These are phyloP conservation scores for Delitschia confertaspora DNA, from an alignment of 495 filamentous ascomycete genomes.

Conservation along the genomic window DNA sequence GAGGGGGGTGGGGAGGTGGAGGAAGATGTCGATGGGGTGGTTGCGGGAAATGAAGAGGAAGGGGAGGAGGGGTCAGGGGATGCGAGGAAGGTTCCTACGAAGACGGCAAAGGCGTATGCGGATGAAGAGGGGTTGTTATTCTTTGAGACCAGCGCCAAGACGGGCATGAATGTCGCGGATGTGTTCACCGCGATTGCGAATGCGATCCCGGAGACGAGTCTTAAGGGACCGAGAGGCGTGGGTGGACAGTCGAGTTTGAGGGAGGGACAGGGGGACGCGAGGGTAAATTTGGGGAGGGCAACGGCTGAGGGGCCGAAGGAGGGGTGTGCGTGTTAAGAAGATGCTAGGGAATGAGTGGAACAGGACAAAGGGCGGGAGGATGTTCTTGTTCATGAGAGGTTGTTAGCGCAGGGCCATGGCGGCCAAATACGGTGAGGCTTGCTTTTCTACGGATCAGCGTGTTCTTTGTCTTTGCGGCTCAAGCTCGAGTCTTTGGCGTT, in stretches of 20 bases:
- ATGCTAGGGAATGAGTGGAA: not conserved
- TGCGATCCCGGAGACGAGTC: constrained; percentile 87
- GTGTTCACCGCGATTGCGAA: constrained; percentile 99
- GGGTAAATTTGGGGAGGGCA: constrained; percentile 60
- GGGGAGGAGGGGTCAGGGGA: constrained; percentile 45
- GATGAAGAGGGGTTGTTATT: constrained; percentile 90
- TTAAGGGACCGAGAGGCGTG: constrained; percentile 72
- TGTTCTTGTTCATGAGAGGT: not conserved
- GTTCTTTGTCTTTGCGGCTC: no score
- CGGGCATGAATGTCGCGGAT: constrained; percentile 82
- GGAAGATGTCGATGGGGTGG: constrained; percentile 24
- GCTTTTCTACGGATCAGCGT: no score
- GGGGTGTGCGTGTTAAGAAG: constrained; percentile 74
- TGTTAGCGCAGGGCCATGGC: no score
- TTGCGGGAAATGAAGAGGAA: constrained; percentile 49
- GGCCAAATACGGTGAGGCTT: no score
- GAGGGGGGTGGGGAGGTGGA: constrained; percentile 36
- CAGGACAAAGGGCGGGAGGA: not conserved
- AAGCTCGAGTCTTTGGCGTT: no score
- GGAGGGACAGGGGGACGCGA: constrained; percentile 49
- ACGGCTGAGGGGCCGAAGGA: constrained; percentile 64
- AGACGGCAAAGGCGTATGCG: constrained; percentile 86
- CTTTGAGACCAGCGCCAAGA: constrained; percentile 97
- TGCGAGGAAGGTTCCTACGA: constrained; percentile 75
- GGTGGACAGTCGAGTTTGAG: constrained; percentile 37